Base-by-base conservation (phyloP, 2,329 filamentous ascomycete species). In the Fusarium circinatum region DNA sequence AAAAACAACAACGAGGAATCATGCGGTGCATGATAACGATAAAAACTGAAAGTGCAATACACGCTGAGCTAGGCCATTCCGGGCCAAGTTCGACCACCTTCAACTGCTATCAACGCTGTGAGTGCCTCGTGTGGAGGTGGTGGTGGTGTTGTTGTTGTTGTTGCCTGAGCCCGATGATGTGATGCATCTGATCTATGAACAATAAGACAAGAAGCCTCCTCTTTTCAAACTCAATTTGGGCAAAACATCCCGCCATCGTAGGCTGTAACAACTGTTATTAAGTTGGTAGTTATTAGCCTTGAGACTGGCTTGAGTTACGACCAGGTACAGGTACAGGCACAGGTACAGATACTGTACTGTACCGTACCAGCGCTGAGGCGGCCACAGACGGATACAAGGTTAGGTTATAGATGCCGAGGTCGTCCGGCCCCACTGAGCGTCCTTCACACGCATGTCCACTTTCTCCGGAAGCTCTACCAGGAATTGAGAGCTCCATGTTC, bases 141-240 rank as follows among this genome's bases (percentile, higher is more conserved):
- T 70, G 48, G 55, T 67, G 67, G 54, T 45, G 68, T 72, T 45
- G 68, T 72, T 72, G 68, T 64, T 68, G 51, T 63, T 47, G 70
- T 73, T 60, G 70, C 65, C 70, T 73, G 65, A 71, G 32, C 36
- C 45, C n/a, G 36, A 54, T 70, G 67, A 65, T 70, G 52, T 65
- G 67, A 70, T 56, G 56, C 42, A 34, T 42, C 62, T 24, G 51
- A 45, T 34, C 30, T 58, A 14, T 58, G 60, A 39, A 45, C 15
- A 62, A 62, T 30, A 26, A 30, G 39, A 28, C 26, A 64, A 24
- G 26, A 38, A 15, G 32, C 56, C 51, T 45, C 44, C 22, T 70
- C 42, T 34, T 47, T 8, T 39, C 26, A 71, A 67, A 71, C 62
- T 68, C 56, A 71, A 62, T 68, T 63, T 70, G 57, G 56, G 26